Base-by-base conservation (phyloP, 768 basidiomycete species). In the Rhodotorula paludigena region DNA sequence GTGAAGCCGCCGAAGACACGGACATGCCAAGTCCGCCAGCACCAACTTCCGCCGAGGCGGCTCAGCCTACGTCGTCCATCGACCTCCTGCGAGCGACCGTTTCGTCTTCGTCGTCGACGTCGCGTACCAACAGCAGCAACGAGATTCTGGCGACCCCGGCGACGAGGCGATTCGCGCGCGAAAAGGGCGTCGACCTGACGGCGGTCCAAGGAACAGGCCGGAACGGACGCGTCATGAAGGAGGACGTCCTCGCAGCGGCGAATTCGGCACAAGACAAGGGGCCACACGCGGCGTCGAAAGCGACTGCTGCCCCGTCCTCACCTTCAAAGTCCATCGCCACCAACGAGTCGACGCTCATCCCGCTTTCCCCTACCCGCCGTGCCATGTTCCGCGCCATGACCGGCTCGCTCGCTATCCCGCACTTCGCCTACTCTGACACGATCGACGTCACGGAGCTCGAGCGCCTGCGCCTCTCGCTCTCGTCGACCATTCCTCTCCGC, bases 361-460 rank as follows among this genome's bases (percentile, higher is more conserved):
- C 65, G 3, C 81, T 92, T 33, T 86, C 85, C 9, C 81, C 89
- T 70, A 90, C 89, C 21, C 81, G 90, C 60, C 84, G 85, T 75
- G 86, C 85, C 16, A 93, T 92, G 90, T 92, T 85, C 86, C 89
- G 89, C 73, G 87, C 89, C 5, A 92, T 92, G 90, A 84, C 82
- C 16, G 23, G 56, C 12, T 89, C 89, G 73, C 81, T 92, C 60
- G 85, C 88, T 74, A 88, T 92, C 71, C 90, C 90, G 25, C 88
- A 88, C 74, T 93, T 93, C 69, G 88, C 89, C 82, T 73, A 73
- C 64, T 71, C 69, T 3, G 73, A 73, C n/a, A 63, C 61, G n/a
- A 39, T 73, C 49, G 73, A 73, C 60, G 73, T 73, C 2, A 73
- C 73, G 10, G 52, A 41, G 21, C 69, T 73, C 57, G 69, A 71